Evolutionary conservation across 768 basidiomycete species (phyloP).

Genomic region (Leucosporidium scottii): DNA sequence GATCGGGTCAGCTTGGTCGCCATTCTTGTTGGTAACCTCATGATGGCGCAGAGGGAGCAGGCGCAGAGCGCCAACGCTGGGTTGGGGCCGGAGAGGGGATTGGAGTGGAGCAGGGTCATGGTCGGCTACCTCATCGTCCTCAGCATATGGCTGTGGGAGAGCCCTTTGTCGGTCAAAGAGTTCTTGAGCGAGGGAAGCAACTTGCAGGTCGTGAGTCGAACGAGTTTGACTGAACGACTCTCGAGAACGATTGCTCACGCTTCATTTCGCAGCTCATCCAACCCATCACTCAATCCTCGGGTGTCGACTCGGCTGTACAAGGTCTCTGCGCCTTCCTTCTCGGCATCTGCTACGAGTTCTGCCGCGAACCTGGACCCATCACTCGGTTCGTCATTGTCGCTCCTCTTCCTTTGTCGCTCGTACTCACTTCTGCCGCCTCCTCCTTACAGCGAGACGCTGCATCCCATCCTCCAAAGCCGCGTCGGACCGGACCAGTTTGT

Average conservation of each 20-base stretch:
- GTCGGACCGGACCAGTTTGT: slow-evolving; percentile 83
- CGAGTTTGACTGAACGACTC: not conserved
- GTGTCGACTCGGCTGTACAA: slow-evolving; percentile 76
- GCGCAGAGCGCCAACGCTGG: slow-evolving; percentile 45
- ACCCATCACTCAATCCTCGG: slow-evolving; percentile 82
- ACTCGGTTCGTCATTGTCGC: slow-evolving; percentile 57
- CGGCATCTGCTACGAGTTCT: slow-evolving; percentile 92
- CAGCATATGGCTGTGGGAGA: slow-evolving; percentile 95
- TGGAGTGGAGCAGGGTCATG: slow-evolving; percentile 86
- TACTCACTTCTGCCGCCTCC: not conserved
- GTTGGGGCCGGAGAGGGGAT: slow-evolving; percentile 56
- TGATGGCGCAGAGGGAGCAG: slow-evolving; percentile 67
- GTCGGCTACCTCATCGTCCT: slow-evolving; percentile 76
- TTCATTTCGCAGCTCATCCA: slow-evolving; percentile 65
- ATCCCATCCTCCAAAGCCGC: slow-evolving; percentile 75
- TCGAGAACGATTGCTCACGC: not conserved
- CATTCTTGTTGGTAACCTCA: slow-evolving; percentile 81
- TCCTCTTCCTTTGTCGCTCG: not conserved
- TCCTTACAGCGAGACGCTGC: slow-evolving; percentile 61
- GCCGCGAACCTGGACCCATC: slow-evolving; percentile 89
- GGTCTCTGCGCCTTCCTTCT: slow-evolving; percentile 85
- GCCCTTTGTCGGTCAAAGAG: slow-evolving; percentile 74
- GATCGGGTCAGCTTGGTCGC: slow-evolving; percentile 64
- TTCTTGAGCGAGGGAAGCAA: slow-evolving; percentile 82
- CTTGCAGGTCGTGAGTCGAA: slow-evolving; percentile 68